phyloP scores from a whole-genome alignment of 1,284 basidiomycete genomes.

The Sporisorium iseilematis-ciliati region DNA sequence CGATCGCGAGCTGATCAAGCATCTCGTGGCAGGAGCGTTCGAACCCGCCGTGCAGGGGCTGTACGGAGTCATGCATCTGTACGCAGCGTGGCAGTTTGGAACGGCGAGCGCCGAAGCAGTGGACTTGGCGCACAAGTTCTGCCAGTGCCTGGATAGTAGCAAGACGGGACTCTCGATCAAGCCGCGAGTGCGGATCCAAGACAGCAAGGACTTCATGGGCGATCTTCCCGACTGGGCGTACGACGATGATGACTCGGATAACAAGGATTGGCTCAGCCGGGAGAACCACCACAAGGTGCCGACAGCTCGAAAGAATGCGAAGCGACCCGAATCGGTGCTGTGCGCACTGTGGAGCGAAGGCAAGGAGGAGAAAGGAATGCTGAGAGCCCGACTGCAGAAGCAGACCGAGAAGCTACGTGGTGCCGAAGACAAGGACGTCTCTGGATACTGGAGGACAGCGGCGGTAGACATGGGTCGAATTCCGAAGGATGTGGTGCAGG shows the following conservation, averaged over 20 bases:
- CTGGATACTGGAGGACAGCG: constrained; percentile 23
- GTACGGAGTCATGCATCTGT: constrained; percentile 44
- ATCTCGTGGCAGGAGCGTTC: constrained; percentile 28
- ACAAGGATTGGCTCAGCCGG: constrained; percentile 27
- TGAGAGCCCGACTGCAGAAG: constrained; percentile 20
- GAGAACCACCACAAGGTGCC: not conserved
- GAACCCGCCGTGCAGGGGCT: constrained; percentile 22
- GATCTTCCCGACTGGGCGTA: constrained; percentile 37
- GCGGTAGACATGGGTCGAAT: constrained; percentile 9
- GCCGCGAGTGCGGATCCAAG: constrained; percentile 22
- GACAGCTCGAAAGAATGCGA: constrained; percentile 20
- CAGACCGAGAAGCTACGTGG: constrained; percentile 19
- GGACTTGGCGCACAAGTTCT: constrained; percentile 46
- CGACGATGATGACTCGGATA: constrained; percentile 15
- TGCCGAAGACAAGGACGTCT: constrained; percentile 34
- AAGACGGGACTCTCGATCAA: constrained; percentile 46
- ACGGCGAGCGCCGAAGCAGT: constrained; percentile 27
- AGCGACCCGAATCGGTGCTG: constrained; percentile 31
- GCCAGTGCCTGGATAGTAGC: constrained; percentile 39
- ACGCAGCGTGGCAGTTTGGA: constrained; percentile 40
- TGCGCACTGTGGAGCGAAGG: constrained; percentile 37
- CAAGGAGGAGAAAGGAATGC: constrained; percentile 9
- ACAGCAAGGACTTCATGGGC: constrained; percentile 31
- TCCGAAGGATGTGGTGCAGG: constrained; percentile 8
- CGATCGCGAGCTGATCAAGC: constrained; percentile 25